phyloP scores from a whole-genome alignment of 2,329 filamentous ascomycete genomes.

The Penicillium nordicum region DNA sequence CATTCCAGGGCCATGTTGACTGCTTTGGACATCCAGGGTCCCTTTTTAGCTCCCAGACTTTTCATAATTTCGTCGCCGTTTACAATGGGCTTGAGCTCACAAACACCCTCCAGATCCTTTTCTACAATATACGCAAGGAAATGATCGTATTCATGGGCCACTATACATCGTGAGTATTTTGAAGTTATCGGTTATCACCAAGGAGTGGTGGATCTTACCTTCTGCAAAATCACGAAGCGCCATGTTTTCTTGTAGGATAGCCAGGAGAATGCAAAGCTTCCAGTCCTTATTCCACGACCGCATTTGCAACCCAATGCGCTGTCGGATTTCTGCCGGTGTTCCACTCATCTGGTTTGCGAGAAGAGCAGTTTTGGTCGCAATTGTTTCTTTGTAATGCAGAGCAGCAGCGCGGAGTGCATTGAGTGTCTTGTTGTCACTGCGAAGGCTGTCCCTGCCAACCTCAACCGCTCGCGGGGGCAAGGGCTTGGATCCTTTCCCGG shows the following conservation, averaged over 20 bases:
- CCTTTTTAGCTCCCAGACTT: constrained; percentile 62
- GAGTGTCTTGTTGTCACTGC: constrained; percentile 70
- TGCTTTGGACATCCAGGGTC: constrained; percentile 79
- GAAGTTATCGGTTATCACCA: not conserved
- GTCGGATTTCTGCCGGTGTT: constrained; percentile 34
- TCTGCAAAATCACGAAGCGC: constrained; percentile 26
- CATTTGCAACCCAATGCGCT: constrained; percentile 36
- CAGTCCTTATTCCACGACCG: constrained; percentile 39
- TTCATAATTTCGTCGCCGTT: constrained; percentile 72
- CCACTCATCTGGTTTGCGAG: constrained; percentile 26
- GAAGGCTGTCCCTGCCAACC: constrained; percentile 73
- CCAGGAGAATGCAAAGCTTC: constrained; percentile 39
- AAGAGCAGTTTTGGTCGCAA: constrained; percentile 51
- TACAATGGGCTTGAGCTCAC: constrained; percentile 61
- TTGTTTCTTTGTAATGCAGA: constrained; percentile 62
- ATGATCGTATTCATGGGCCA: constrained; percentile 50
- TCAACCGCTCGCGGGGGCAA: constrained; percentile 59
- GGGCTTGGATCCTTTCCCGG: constrained; percentile 42
- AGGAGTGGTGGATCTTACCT: constrained; percentile 25
- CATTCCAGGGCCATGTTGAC: constrained; percentile 78
- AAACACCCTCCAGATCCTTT: constrained; percentile 49
- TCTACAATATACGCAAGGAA: constrained; percentile 54
- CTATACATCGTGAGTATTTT: constrained; percentile 26
- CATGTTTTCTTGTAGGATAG: constrained; percentile 41
- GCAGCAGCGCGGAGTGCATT: constrained; percentile 65